Evolutionary conservation across 2,329 filamentous ascomycete genomes (phyloP), one percentile per base, ranked within the genome.

Genomic region (Trichoderma citrinoviride): DNA sequence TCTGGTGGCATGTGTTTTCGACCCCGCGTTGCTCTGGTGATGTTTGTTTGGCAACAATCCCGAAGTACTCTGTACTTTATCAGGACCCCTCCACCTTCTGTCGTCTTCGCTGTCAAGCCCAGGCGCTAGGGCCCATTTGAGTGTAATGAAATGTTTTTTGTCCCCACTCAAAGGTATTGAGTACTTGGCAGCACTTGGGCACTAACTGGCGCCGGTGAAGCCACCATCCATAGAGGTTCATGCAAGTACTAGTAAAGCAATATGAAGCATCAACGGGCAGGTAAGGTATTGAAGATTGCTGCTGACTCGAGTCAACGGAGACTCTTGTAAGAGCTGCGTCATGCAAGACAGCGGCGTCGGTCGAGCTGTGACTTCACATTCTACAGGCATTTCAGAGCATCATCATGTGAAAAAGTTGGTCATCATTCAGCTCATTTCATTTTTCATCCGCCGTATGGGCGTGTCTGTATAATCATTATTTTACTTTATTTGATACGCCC

Each of bases 21-120:
- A 57, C 53, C 52, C 61, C 61, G 41, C 50, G 61, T 56, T 64
- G 53, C 50, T 64, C 50, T 58, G 43, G 50, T 58, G 50, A 64
- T 58, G 33, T 12, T 58, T 21, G 33, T 40, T 58, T 53, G 57
- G n/a, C 12, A 64, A 37, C n/a, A 17, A 8, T 40, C 29, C 12
- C 5, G 19, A 23, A 23, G 44, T 60, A 17, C 44, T 23, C 10
- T 21, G 37, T n/a, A 44, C 46, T 43, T 17, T 10, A 8, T 14
- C 25, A 25, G 10, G 25, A n/a, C 6, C 3, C 10, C 25, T 7
- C 10, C n/a, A 6, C 29, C 5, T 5, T 23, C 40, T 46, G 17
- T 7, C 17, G 40, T n/a, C 7, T 10, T 17, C n/a, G 25, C 47
- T 50, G 17, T 27, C 15, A 15, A 50, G 27, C 27, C 15, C 29